Base-by-base conservation (phyloP, 1,139 yeast genomes). In the Candida gigantensis region DNA sequence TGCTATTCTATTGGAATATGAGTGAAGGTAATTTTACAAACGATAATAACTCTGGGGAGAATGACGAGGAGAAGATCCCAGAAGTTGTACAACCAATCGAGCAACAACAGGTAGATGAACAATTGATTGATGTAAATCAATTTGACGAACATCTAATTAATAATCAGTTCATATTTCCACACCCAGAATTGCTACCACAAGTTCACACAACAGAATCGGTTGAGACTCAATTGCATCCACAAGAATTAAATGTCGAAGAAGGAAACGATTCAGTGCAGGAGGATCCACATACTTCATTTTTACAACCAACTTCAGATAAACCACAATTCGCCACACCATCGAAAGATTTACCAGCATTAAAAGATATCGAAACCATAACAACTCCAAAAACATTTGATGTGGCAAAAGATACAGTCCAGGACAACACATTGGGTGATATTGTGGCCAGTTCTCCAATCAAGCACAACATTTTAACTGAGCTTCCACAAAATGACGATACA, bases 361-460 rank as follows among this genome's bases (percentile, higher is more conserved):
- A 70, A 49, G 75, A 70, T 36, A 68, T 69, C 14, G 76, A 70
- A 32, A 51, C 54, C 10, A 69, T 71, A 24, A 59, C 55, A 6
- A 71, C 77, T 2, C 76, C 76, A 1, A 69, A 68, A 40, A 49
- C 65, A 9, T 69, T 71, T 46, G 49, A 51, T 30, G 75, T 71
- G 9, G 75, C 77, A 12, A 57, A 52, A 42, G 76, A 69, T 43
- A 12, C 35, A 7, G 48, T 18, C 13, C 38, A 34, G 3, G 20
- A 43, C 30, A 23, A 1, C 12, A 18, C 5, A 28, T 33, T 12
- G 42, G 28, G 35, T 19, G 32, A 11, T 9, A 32, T 28, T 13
- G 42, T 39, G 11, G 42, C 42, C 4, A 57, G 62, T 39, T 58
- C 62, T 2, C 63, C 63, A 2, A 48, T 57, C 12, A 36, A 37